Evolutionary conservation across 1,139 yeast genomes (phyloP), one percentile per base, ranked within the genome.

Genomic region (Suhomyces yuchorum): DNA sequence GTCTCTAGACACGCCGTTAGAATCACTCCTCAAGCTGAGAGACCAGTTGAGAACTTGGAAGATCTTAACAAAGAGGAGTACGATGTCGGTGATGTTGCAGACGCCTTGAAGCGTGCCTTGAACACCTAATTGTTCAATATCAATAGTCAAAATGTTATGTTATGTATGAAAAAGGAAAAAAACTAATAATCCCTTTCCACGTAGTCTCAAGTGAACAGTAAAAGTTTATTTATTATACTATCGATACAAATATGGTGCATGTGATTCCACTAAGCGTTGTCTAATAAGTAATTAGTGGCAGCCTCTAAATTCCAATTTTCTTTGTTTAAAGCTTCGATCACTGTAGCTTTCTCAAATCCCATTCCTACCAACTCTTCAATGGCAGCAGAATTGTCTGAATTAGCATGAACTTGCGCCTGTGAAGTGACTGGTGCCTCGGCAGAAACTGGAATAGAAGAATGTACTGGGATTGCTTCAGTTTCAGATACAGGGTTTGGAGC

Each of bases 231-330:
- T 17, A 37, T 20, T 22, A 37, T 15, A 23, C 8, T 37, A 37
- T 37, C 18, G 30, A 37, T 37, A 37, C 39, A 37, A 22, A 22
- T 37, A 8, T 22, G 17, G 23, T 18, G 17, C n/a, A 5, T 11
- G 12, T 26, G 40, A 37, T 34, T 41, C 24, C 20, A 40, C 23
- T 39, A 77, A 45, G 87, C 87, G 54, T 81, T 77, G 61, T 91
- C 97, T 58, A 91, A 74, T 56, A 92, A 72, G 60, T 77, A 84
- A 64, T 92, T 91, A 8, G 96, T 87, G 20, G 97, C 97, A 47
- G 85, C 85, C 54, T 86, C 92, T 45, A 91, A 69, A 59, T 87
- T 81, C 86, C 93, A 88, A 52, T 82, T 75, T 59, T 84, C 83
- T 61, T 73, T 78, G 56, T 81, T 75, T 52, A 92, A 75, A 2